Evolutionary conservation across 768 basidiomycete genomes (phyloP), one percentile per base, ranked within the genome.

Genomic region (Tylopilus rubrobrunneus): DNA sequence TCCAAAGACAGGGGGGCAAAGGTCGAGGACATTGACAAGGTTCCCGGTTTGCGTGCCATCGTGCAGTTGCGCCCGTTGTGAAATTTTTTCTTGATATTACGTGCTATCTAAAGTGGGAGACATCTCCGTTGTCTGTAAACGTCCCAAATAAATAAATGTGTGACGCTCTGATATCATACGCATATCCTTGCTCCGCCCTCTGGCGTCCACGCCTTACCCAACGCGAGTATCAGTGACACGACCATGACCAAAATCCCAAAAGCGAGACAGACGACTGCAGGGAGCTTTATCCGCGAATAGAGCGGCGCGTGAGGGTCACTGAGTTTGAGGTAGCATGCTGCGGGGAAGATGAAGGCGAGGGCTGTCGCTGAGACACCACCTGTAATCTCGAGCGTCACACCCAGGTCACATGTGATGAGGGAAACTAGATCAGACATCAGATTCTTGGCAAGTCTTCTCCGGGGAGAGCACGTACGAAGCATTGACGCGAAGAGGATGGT

Each of bases 311-410:
- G 69, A 44, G 76, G 69, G 56, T 85, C 80, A 12, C 78, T 67
- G 45, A 96, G 83, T 67, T 87, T 87, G 63, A 91, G 73, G 74
- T 89, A 93, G 68, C 92, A 96, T 3, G 83, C 85, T 0, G 92
- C 87, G 10, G 92, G 89, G 67, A 93, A 93, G 58, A 98, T 93
- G 73, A 86, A 98, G 4, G 96, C 96, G 10, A 98, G 80, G 0
- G 92, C 84, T 0, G 93, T 92, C 6, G 91, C 91, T 14, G 91
- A 91, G 11, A 91, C 80, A n/a, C 96, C 96, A n/a, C 97, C 97
- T 0, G 94, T 95, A 42, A 99, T 89, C 74, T 99, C 97, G 37
- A 99, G 85, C 74, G 96, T 97, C 43, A 98, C 87, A n/a, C 97
- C 97, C 14, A 99, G 80, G 69, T 99, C 96, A 67, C 94, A 97